Conservation (phyloP, 768 basidiomycete species). For the Trametes villosa region DNA sequence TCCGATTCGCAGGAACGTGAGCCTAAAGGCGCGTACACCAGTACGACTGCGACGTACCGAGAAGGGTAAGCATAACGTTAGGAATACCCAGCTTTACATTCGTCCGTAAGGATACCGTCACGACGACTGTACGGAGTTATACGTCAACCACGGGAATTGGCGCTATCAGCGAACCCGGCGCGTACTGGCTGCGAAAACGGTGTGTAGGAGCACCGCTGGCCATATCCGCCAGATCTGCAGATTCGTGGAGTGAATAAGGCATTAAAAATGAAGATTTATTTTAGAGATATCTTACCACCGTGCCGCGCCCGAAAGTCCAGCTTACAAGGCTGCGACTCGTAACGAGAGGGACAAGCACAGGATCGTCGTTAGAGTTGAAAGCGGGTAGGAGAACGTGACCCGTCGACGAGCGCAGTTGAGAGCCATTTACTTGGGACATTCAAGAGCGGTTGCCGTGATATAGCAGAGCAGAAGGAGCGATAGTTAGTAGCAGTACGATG, state of each 20-base stretch:
- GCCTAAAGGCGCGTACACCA: not conserved
- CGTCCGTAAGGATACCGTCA: slow-evolving; percentile 46
- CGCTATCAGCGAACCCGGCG: not conserved
- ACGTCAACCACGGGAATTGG: not conserved
- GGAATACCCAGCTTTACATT: slow-evolving; percentile 51
- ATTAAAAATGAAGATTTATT: not conserved
- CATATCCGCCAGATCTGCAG: slow-evolving; percentile 61
- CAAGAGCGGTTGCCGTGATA: no score
- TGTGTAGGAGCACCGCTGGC: slow-evolving; percentile 68
- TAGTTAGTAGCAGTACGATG: no score
- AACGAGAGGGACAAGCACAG: slow-evolving; percentile 24
- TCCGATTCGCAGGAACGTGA: slow-evolving; percentile 7
- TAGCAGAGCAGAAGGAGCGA: no score
- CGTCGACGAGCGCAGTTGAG: slow-evolving; percentile 2
- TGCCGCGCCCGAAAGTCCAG: slow-evolving; percentile 50
- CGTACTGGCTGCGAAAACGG: slow-evolving; percentile 56
- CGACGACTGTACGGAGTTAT: slow-evolving; percentile 40
- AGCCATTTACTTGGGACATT: not conserved
- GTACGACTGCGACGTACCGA: slow-evolving; percentile 45
- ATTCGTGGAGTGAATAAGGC: not conserved
- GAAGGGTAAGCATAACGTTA: slow-evolving; percentile 61
- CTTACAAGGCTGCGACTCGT: slow-evolving; percentile 20
- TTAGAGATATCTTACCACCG: slow-evolving; percentile 40
- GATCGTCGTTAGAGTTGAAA: slow-evolving; percentile 4
- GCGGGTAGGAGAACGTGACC: slow-evolving; percentile 22